Conservation (phyloP, 1,284 basidiomycete species). For the Cryptococcus amylolentus region DNA sequence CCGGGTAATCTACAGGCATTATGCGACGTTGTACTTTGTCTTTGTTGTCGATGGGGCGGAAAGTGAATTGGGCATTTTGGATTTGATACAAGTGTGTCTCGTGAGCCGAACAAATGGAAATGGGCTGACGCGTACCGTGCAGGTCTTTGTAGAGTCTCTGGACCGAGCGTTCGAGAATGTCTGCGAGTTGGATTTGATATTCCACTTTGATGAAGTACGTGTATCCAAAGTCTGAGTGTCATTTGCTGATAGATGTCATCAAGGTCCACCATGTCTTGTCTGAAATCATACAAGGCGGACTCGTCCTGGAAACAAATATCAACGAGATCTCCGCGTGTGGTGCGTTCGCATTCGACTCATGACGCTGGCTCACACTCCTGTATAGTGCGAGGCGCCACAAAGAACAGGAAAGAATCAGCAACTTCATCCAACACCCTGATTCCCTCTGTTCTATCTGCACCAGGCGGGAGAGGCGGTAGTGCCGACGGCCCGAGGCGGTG, state of each 20-base stretch:
- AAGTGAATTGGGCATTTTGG: slow-evolving; percentile 92
- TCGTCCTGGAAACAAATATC: slow-evolving; percentile 97
- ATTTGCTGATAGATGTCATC: neutral
- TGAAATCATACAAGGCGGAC: slow-evolving; percentile 93
- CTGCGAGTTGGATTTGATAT: slow-evolving; percentile 96
- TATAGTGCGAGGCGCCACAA: slow-evolving; percentile 34
- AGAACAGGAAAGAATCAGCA: slow-evolving; percentile 43
- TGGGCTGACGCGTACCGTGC: neutral
- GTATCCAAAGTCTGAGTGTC: neutral
- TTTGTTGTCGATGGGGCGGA: slow-evolving; percentile 94
- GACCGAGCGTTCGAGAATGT: slow-evolving; percentile 97
- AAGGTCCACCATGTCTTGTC: slow-evolving; percentile 90
- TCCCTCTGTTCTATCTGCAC: slow-evolving; percentile 33
- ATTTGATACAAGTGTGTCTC: slow-evolving; percentile 82
- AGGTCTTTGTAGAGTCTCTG: slow-evolving; percentile 95
- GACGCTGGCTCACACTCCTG: slow-evolving; percentile 1
- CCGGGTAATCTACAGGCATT: slow-evolving; percentile 58
- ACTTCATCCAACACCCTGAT: slow-evolving; percentile 43
- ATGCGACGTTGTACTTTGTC: slow-evolving; percentile 95
- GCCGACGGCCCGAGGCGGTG: slow-evolving; percentile 39
- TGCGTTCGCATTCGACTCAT: slow-evolving; percentile 47
- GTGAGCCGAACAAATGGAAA: neutral
- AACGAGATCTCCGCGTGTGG: slow-evolving; percentile 78
- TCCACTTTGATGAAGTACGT: slow-evolving; percentile 93
- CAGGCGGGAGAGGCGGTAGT: slow-evolving; percentile 24